Percentiles rank a stretch among this genome's conserved stretches.
These are phyloP conservation scores for Prunus davidiana DNA, from an alignment of 306 rosid genomes.

Conservation along the genomic window DNA sequence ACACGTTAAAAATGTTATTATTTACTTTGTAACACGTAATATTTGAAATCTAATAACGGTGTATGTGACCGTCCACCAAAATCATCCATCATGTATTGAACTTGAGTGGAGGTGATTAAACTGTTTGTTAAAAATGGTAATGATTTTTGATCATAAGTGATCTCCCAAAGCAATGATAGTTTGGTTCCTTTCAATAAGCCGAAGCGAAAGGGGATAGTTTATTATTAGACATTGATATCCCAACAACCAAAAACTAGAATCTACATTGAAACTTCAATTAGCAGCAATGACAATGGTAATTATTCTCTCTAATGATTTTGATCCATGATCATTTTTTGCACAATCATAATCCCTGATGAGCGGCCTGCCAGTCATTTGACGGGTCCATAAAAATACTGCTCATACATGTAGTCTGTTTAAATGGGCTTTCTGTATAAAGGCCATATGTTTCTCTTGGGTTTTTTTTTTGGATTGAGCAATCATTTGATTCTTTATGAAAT, in stretches of 20 bases:
- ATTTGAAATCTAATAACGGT: too few relatives aligned
- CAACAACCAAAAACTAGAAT: background rate
- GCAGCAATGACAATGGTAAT: conserved; percentile 1
- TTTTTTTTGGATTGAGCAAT: too few relatives aligned
- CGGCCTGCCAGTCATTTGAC: too few relatives aligned
- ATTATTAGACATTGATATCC: background rate
- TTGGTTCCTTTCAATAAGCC: background rate
- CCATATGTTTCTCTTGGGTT: background rate
- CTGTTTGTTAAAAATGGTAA: background rate
- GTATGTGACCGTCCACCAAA: too few relatives aligned
- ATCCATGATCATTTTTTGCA: too few relatives aligned
- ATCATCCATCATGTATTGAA: background rate
- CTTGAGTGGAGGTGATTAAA: background rate
- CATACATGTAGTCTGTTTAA: too few relatives aligned
- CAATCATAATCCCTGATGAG: too few relatives aligned
- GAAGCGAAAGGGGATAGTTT: background rate
- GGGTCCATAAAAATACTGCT: too few relatives aligned
- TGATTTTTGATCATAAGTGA: background rate
- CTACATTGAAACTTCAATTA: background rate
- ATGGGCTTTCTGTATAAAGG: too few relatives aligned
- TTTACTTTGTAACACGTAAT: too few relatives aligned
- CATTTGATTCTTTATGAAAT: too few relatives aligned
- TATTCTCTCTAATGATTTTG: background rate
- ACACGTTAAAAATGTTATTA: too few relatives aligned
- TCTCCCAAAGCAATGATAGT: background rate